phyloP scores from a whole-genome alignment of 2,329 filamentous ascomycete genomes.

The Lasiodiplodia hormozganensis region DNA sequence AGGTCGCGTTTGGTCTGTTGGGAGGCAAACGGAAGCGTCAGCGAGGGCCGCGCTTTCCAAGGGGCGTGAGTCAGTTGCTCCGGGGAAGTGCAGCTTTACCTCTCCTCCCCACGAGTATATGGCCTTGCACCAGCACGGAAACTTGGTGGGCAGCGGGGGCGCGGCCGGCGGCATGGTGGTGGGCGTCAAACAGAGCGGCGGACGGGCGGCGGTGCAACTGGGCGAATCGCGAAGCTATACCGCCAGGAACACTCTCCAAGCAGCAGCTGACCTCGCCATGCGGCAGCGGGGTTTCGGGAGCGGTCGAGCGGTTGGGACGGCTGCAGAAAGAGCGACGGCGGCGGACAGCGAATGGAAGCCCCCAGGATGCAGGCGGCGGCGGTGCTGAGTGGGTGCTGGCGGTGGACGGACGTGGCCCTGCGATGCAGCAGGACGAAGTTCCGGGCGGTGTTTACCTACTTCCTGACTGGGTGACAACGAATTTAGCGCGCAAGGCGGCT shows the following conservation, averaged over 20 bases:
- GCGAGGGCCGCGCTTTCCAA: neutral
- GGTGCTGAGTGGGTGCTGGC: neutral
- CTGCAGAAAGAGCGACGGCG: slow-evolving; percentile 11
- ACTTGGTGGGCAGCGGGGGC: slow-evolving; percentile 71
- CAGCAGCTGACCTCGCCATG: slow-evolving; percentile 15
- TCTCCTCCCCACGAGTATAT: slow-evolving; percentile 95
- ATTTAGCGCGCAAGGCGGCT: slow-evolving; percentile 1
- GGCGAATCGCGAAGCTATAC: slow-evolving; percentile 17
- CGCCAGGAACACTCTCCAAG: slow-evolving; percentile 2
- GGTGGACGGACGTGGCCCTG: slow-evolving; percentile 9
- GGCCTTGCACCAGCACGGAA: slow-evolving; percentile 90
- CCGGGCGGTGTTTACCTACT: slow-evolving; percentile 26
- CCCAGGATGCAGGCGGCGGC: slow-evolving; percentile 15
- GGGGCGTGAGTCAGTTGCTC: slow-evolving; percentile 26
- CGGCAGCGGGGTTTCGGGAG: neutral
- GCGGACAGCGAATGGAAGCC: slow-evolving; percentile 13
- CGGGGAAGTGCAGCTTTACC: slow-evolving; percentile 35
- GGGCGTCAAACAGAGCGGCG: neutral
- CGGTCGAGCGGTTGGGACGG: neutral
- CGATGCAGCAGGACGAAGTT: slow-evolving; percentile 17
- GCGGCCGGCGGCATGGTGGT: slow-evolving; percentile 53
- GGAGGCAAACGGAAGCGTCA: slow-evolving; percentile 32
- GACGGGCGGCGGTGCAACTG: neutral
- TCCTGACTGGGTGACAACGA: slow-evolving; percentile 27
- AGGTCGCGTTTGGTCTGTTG: slow-evolving; percentile 82